These are phyloP conservation scores for Entomortierella chlamydospora DNA, from an alignment of 192 early-diverging fungal species.

Conservation along the genomic window DNA sequence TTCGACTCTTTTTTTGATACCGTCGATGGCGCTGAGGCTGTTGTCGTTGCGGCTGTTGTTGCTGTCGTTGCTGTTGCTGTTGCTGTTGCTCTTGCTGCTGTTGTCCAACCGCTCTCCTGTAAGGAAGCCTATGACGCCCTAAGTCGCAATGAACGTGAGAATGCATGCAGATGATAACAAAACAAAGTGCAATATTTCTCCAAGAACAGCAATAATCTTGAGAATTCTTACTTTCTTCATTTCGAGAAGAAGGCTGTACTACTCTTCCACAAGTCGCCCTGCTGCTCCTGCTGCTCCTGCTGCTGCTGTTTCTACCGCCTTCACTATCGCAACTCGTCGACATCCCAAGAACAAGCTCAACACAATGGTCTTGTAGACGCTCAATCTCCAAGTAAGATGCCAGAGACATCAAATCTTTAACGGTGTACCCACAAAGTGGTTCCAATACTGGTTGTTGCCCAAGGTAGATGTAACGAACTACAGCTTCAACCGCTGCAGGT, in stretches of 20 bases:
- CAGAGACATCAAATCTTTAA: slow-evolving; percentile 48
- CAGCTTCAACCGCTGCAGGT: slow-evolving; percentile 30
- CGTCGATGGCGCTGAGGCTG: too few species aligned
- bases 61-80: not conserved
- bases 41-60: not conserved
- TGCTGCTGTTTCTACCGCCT: not conserved
- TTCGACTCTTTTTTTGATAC: not conserved
- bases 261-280: not conserved
- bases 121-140: too few species aligned
- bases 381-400: slow-evolving; percentile 26
- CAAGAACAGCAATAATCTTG: too few species aligned
- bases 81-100: not conserved
- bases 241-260: too few species aligned
- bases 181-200: too few species aligned
- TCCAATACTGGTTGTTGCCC: slow-evolving; percentile 11
- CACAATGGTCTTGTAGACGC: slow-evolving; percentile 26
- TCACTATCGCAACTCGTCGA: not conserved
- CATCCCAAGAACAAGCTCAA: slow-evolving; percentile 25
- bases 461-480: slow-evolving; percentile 24
- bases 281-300: not conserved
- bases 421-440: slow-evolving; percentile 25
- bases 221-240: too few species aligned
- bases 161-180: too few species aligned
- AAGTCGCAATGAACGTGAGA: too few species aligned
- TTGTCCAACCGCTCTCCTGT: not conserved